A percentile compares a stretch with the other conserved stretches of the same genome.
Evolutionary conservation across 2,329 filamentous ascomycete species (phyloP).

Genomic region (Zarea fungicola): DNA sequence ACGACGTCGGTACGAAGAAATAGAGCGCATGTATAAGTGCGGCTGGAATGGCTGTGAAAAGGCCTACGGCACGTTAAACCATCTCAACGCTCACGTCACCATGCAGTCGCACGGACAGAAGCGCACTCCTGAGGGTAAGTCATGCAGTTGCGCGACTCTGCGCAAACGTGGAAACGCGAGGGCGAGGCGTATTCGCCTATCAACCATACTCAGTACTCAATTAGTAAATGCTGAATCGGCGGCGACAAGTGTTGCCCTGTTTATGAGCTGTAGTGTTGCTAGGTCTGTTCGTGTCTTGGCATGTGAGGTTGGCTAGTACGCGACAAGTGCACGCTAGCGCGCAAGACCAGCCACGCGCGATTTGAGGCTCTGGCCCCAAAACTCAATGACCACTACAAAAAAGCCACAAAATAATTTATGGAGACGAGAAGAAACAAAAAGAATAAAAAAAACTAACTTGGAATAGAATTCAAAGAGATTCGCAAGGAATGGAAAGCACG

Average conservation of each 20-base stretch:
- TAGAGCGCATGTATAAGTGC: slow-evolving; percentile 99
- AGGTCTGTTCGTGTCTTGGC: no score
- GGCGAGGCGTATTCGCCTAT: no score
- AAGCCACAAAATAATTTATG: no score
- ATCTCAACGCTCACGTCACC: slow-evolving; percentile 95
- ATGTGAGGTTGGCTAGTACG: background rate
- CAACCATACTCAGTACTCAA: background rate
- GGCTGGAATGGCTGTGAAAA: slow-evolving; percentile 98
- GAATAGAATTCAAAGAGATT: slow-evolving; percentile 94
- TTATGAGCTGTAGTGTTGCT: no score
- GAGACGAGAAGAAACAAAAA: background rate
- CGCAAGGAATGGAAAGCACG: slow-evolving; percentile 98
- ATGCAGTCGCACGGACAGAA: slow-evolving; percentile 97
- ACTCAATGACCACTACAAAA: background rate
- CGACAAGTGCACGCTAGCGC: slow-evolving; percentile 21
- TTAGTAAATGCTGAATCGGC: background rate
- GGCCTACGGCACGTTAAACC: slow-evolving; percentile 95
- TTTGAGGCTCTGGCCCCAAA: background rate
- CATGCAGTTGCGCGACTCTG: background rate
- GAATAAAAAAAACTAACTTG: slow-evolving; percentile 19
- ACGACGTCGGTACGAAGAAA: slow-evolving; percentile 90
- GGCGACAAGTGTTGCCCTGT: slow-evolving; percentile 2
- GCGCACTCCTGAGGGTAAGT: slow-evolving; percentile 91
- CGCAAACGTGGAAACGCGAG: background rate
- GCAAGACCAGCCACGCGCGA: background rate